Conservation (phyloP, 352 stramenopile species). For the Pythium diclinum region DNA sequence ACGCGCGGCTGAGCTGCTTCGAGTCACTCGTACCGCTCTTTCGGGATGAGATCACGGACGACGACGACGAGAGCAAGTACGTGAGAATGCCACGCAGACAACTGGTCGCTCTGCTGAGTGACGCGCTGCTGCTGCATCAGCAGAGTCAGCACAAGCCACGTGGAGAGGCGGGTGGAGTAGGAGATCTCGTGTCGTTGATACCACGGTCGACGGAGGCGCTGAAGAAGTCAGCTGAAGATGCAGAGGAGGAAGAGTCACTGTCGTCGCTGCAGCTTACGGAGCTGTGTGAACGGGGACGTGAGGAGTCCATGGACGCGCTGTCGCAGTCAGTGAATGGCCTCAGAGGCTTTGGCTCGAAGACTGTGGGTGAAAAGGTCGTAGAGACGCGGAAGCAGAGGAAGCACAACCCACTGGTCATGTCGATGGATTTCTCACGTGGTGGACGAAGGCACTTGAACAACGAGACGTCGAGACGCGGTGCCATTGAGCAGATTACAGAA, state of each 20-base stretch:
- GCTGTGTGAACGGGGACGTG: background rate
- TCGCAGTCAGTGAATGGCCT: conserved; percentile 9
- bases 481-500: background rate
- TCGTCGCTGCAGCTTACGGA: conserved; percentile 17
- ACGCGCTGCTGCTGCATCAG: conserved; percentile 32
- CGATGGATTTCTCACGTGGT: conserved; percentile 20
- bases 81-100: conserved; percentile 36
- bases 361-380: background rate
- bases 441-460: too few species aligned
- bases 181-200: conserved; percentile 4
- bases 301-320: background rate
- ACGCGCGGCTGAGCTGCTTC: conserved; percentile 47
- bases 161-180: background rate
- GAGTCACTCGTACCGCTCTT: conserved; percentile 43
- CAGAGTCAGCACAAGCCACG: background rate
- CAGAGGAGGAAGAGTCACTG: background rate
- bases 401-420: conserved; percentile 32
- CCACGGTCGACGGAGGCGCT: conserved; percentile 1
- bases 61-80: conserved; percentile 53
- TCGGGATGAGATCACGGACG: conserved; percentile 31
- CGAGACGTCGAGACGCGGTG: background rate
- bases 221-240: background rate
- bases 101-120: conserved; percentile 37
- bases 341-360: background rate
- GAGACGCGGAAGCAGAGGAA: conserved; percentile 21